Evolutionary conservation across 352 stramenopile species (phyloP).

Genomic region (Globisporangium canariense): DNA sequence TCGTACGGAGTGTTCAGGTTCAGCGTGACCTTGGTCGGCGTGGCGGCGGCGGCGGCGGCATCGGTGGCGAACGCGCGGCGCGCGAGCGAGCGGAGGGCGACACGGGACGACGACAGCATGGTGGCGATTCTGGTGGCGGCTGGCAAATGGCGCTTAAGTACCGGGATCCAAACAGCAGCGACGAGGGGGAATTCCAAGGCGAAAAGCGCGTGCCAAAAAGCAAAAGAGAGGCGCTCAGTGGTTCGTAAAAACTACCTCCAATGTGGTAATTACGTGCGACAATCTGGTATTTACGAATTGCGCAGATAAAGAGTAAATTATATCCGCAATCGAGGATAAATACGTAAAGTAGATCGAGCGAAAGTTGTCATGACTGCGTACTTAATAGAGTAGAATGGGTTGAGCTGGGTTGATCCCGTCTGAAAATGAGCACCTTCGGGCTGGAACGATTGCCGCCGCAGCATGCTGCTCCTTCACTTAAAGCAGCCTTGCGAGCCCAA

Average conservation of each 20-base stretch:
- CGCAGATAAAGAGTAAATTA: not conserved
- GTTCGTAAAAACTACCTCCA: no score
- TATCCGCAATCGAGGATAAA: no score
- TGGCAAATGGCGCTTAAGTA: constrained; percentile 8
- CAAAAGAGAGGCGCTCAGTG: not conserved
- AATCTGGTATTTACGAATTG: not conserved
- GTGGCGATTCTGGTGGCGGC: not conserved
- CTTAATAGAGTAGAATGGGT: no score
- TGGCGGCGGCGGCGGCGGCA: constrained; percentile 29
- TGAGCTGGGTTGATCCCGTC: not conserved
- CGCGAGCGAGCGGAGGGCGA: constrained; percentile 52
- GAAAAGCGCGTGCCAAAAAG: not conserved
- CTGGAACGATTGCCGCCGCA: no score
- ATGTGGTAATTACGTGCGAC: not conserved
- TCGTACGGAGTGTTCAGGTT: constrained; percentile 84
- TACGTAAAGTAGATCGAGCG: no score
- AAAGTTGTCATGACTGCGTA: no score
- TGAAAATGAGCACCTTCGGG: not conserved
- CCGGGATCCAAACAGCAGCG: constrained; percentile 6
- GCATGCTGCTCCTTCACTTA: not conserved
- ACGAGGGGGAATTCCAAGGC: not conserved
- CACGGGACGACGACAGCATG: constrained; percentile 53
- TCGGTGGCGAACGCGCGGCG: constrained; percentile 51
- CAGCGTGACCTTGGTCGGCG: constrained; percentile 79
- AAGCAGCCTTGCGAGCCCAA: not conserved